A percentile compares a stretch with the other conserved stretches of the same genome.
Conservation (phyloP, 2,329 filamentous ascomycete genomes). For the Boeremia lycopersici region DNA sequence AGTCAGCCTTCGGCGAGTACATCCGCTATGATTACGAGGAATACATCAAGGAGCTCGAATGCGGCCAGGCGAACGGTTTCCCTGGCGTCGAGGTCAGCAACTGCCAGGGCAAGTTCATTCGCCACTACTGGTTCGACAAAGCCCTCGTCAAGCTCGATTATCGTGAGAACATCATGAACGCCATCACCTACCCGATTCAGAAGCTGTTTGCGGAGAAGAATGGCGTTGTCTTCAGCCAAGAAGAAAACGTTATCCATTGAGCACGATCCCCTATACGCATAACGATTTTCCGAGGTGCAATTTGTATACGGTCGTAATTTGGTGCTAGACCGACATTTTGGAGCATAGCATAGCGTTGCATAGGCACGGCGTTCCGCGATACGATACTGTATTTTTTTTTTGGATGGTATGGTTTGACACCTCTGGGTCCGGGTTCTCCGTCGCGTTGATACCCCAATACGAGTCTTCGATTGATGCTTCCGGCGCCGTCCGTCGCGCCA, state of each 20-base stretch:
- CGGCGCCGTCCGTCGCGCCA: too few relatives aligned
- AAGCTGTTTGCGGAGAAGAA: constrained; percentile 42
- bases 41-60: constrained; percentile 47
- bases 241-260: constrained; percentile 37
- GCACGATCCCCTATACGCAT: constrained; percentile 46
- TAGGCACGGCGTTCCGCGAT: constrained; percentile 25
- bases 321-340: not conserved
- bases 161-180: constrained; percentile 47
- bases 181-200: constrained; percentile 44
- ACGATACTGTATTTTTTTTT: constrained; percentile 10
- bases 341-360: constrained; percentile 24
- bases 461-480: constrained; percentile 8
- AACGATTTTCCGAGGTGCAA: constrained; percentile 26
- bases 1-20: constrained; percentile 49
- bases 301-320: constrained; percentile 11
- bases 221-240: constrained; percentile 35
- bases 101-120: constrained; percentile 45
- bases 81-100: constrained; percentile 44
- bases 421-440: constrained; percentile 24
- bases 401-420: constrained; percentile 5
- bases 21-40: constrained; percentile 49
- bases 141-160: constrained; percentile 41
- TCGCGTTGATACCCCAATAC: constrained; percentile 31
- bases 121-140: constrained; percentile 49
- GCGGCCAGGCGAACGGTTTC: constrained; percentile 47